Evolutionary conservation across 441 rosid genomes (phyloP).

Genomic region (Gossypium trilobum): DNA sequence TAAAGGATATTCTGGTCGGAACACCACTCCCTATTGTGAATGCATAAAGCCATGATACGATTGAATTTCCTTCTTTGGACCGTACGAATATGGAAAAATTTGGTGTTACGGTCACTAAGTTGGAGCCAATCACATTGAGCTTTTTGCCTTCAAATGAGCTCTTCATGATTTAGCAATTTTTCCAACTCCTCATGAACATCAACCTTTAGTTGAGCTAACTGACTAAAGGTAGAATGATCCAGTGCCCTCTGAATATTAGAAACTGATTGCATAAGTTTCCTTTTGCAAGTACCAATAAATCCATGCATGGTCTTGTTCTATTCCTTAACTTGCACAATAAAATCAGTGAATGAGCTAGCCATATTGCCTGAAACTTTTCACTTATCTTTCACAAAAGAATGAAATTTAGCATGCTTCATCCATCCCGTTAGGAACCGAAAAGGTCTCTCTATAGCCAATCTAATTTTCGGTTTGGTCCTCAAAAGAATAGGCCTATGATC

Average conservation of each 20-base stretch:
- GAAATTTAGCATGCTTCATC: background rate
- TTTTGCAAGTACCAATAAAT: background rate
- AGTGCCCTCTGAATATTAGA: background rate
- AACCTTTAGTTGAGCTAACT: background rate
- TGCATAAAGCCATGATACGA: background rate
- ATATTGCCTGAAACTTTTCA: background rate
- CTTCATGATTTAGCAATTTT: background rate
- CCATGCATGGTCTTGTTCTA: background rate
- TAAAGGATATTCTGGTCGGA: background rate
- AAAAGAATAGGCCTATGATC: background rate
- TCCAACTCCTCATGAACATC: background rate
- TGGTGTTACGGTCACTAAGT: background rate
- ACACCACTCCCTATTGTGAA: background rate
- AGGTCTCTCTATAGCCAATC: background rate
- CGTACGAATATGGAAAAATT: background rate
- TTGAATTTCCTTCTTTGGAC: background rate
- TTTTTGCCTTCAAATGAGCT: too few relatives aligned
- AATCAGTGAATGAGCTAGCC: background rate
- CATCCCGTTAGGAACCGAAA: too few relatives aligned
- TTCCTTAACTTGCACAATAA: too few relatives aligned
- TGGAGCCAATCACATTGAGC: too few relatives aligned
- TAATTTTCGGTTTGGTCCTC: background rate
- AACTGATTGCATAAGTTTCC: background rate
- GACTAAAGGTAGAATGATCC: background rate
- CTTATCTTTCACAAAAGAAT: background rate